Percentiles rank a stretch among this genome's conserved stretches.
Conservation (phyloP, 768 basidiomycete species). For the Ramaria sp. region DNA sequence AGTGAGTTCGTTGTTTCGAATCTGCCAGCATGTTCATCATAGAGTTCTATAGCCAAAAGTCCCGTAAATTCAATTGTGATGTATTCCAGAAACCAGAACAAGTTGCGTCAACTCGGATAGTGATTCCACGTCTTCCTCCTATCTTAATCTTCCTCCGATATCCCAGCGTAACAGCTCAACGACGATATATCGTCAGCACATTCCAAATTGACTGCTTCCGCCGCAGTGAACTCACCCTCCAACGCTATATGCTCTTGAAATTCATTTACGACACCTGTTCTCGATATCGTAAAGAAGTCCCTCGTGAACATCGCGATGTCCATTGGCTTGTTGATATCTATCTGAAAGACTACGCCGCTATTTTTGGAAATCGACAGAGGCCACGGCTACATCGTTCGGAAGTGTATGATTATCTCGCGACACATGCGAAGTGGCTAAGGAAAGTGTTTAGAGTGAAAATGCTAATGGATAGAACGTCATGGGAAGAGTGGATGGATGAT, state of each 20-base stretch:
- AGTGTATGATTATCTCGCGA: constrained; percentile 6
- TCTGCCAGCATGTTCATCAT: not conserved
- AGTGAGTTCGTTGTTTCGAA: not conserved
- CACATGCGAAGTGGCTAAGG: not conserved
- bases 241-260: not conserved
- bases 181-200: not conserved
- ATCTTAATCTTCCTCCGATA: not conserved
- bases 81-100: constrained; percentile 5
- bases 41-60: not conserved
- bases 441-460: not conserved
- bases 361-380: not conserved
- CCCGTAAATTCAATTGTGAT: not conserved
- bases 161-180: not conserved
- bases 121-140: not conserved
- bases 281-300: not conserved
- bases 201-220: constrained; percentile 6
- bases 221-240: constrained; percentile 4
- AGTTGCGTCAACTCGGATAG: not conserved
- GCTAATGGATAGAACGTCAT: not conserved
- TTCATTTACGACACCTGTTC: constrained; percentile 1
- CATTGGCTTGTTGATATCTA: constrained; percentile 7
- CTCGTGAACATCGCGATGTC: not conserved
- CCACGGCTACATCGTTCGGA: constrained; percentile 4
- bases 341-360: not conserved
- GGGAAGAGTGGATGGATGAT: constrained; percentile 1